phyloP scores from a whole-genome alignment of 306 rosid species.

The Trifolium repens region DNA sequence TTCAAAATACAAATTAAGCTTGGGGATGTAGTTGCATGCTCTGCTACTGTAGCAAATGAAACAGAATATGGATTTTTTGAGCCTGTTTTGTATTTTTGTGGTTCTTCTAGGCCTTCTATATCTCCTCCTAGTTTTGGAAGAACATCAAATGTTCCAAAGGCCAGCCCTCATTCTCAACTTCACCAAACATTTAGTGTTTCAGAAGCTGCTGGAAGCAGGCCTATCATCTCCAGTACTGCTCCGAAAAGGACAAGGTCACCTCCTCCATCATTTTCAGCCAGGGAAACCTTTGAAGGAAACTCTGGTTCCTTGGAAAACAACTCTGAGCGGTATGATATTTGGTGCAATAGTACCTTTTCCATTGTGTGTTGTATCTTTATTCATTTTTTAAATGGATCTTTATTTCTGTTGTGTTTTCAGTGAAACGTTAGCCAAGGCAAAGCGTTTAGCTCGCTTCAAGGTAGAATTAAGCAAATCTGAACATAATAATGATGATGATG shows the following conservation, averaged over 20 bases:
- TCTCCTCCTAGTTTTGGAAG: constrained; percentile 44
- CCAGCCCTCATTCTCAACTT: constrained; percentile 38
- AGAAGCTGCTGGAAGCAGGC: constrained; percentile 38
- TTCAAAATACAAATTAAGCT: constrained; percentile 27
- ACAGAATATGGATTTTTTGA: constrained; percentile 30
- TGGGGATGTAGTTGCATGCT: constrained; percentile 10
- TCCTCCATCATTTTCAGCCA: constrained; percentile 51
- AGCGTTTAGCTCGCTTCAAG: constrained; percentile 92
- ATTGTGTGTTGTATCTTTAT: constrained; percentile 24
- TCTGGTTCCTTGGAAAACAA: constrained; percentile 54
- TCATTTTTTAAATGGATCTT: constrained; percentile 17
- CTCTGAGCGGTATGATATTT: constrained; percentile 72
- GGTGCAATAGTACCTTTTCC: constrained; percentile 29
- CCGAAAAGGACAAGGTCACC: constrained; percentile 88
- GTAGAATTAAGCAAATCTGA: constrained; percentile 66
- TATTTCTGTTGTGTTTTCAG: constrained; percentile 51
- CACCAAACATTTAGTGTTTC: constrained; percentile 34
- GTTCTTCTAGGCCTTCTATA: constrained; percentile 47
- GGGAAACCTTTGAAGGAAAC: constrained; percentile 57
- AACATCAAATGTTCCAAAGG: constrained; percentile 38
- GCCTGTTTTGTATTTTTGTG: constrained; percentile 34
- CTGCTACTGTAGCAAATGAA: constrained; percentile 10
- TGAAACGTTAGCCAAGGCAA: constrained; percentile 88
- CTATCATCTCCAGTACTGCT: constrained; percentile 46
- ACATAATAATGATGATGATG: constrained; percentile 52